Evolutionary conservation across 2,329 filamentous ascomycete species (phyloP), one percentile per base, ranked within the genome.

Genomic region (Penicillium occitanis): DNA sequence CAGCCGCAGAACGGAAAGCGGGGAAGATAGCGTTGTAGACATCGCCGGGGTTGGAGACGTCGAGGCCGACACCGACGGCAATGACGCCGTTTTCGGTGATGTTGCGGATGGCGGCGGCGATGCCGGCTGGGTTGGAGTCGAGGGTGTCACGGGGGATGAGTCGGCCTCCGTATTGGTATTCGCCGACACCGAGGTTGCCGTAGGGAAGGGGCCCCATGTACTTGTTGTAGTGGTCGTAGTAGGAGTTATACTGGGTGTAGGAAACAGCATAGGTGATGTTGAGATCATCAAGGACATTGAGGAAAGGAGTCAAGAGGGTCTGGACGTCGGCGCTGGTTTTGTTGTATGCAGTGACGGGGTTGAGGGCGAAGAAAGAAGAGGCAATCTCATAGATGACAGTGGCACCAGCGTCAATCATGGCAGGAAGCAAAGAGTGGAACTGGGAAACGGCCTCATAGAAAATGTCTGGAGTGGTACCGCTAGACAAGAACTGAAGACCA

Each of bases 1-100:
- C 71, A 30, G 77, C 51, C 1, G 77, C 73, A 22, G 76, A 71
- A 57, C 80, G 74, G 73, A 78, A 77, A 7, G 74, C 75, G 0
- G 79, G 76, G 66, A 78, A 76, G n/a, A 82, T 77, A 22, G 80
- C 75, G 64, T 81, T 81, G 61, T 74, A 68, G 6, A 75, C 73
- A 57, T 73, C 46, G 64, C 58, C 76, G n/a, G 71, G 66, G 3
- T 77, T 77, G 66, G 81, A 55, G 17, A 63, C 61, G 40, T 63
- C 75, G 66, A 81, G 66, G 6, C 75, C 77, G 1, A 81, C 76
- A 7, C 77, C 78, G 46, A 79, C 75, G 58, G 78, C 76, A 14
- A 74, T 68, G 1, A 73, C 73, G 4, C 78, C 77, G 28, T 73
- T 67, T 30, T 74, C 66, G 64, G 74, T 78, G 60, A 80, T 71